phyloP scores from a whole-genome alignment of 2,329 filamentous ascomycete genomes.

The Fusarium brevicatenulatum region DNA sequence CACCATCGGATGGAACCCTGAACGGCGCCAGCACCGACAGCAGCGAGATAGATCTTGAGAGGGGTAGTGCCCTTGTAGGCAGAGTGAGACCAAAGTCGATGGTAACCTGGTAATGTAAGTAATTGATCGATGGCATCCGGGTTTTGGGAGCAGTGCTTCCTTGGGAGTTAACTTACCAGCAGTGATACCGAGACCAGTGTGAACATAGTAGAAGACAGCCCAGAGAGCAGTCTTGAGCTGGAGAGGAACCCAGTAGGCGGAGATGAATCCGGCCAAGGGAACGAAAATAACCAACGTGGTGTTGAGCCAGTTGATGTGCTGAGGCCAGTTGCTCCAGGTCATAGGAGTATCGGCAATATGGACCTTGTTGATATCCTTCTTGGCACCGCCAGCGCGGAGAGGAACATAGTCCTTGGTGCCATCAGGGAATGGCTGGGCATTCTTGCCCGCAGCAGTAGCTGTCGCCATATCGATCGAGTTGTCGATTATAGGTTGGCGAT shows the following conservation, averaged over 20 bases:
- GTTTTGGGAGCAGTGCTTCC: not conserved
- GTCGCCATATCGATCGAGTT: constrained; percentile 48
- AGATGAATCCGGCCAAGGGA: constrained; percentile 77
- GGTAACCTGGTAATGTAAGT: constrained; percentile 46
- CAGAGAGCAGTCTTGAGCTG: constrained; percentile 77
- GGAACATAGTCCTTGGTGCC: constrained; percentile 67
- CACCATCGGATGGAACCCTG: constrained; percentile 91
- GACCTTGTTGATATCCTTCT: constrained; percentile 50
- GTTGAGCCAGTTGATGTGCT: constrained; percentile 96
- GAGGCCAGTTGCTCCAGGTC: constrained; percentile 85
- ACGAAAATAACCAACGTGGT: constrained; percentile 82
- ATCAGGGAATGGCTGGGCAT: constrained; percentile 57
- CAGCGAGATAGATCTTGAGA: constrained; percentile 83
- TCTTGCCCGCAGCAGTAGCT: constrained; percentile 51
- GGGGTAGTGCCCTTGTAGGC: constrained; percentile 82
- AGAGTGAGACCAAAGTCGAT: constrained; percentile 87
- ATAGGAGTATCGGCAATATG: constrained; percentile 88
- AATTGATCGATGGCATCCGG: not conserved
- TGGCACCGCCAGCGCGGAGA: constrained; percentile 48
- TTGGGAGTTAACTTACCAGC: constrained; percentile 64
- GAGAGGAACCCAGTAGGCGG: constrained; percentile 82
- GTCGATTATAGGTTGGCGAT: constrained; percentile 9
- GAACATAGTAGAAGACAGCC: constrained; percentile 83
- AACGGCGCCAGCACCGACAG: constrained; percentile 83
- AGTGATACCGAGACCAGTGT: constrained; percentile 83